Conservation (phyloP, 768 basidiomycete species). For the Dictyophora rubrovolvata region DNA sequence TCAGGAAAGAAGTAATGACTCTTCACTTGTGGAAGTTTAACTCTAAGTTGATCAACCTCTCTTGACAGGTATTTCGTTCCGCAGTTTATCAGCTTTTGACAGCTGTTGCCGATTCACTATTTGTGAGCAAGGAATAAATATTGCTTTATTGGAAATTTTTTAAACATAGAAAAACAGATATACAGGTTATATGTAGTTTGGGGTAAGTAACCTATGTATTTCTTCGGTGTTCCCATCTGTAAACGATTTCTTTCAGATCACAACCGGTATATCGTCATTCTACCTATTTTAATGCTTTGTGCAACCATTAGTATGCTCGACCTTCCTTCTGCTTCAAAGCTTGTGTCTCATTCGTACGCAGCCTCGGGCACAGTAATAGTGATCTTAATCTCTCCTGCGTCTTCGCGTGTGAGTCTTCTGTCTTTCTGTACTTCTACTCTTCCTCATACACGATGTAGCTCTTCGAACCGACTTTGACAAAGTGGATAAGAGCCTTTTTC, state of each 20-base stretch:
- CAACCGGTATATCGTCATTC: background rate
- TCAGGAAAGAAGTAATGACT: background rate
- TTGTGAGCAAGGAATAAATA: background rate
- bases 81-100: background rate
- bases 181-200: conserved; percentile 1
- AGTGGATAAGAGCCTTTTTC: background rate
- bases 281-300: background rate
- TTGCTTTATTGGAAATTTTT: background rate
- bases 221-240: no score
- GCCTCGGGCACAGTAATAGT: background rate
- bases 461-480: background rate
- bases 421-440: background rate
- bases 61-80: background rate
- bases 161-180: background rate
- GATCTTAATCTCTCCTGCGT: background rate
- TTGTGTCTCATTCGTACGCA: background rate
- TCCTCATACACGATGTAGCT: background rate
- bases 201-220: background rate
- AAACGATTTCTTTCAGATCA: background rate
- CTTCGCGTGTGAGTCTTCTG: background rate
- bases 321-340: background rate
- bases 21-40: background rate
- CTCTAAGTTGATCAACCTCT: no score
- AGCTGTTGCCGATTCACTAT: background rate
- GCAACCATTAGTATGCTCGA: background rate